These are phyloP conservation scores for Sedum album DNA, from an alignment of 164 flowering plant genomes.

Conservation along the genomic window DNA sequence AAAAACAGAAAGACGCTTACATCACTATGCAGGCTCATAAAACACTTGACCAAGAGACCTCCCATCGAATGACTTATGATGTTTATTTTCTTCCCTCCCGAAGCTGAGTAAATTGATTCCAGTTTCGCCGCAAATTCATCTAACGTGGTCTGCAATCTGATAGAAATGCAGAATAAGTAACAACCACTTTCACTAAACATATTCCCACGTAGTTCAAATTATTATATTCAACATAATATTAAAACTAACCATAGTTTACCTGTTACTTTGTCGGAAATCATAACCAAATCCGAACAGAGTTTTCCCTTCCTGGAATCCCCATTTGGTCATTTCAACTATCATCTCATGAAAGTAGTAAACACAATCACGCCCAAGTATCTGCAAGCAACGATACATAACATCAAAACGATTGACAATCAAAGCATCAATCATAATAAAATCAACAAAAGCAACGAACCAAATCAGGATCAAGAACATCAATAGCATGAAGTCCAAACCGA, in stretches of 20 bases:
- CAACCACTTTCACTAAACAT: not conserved
- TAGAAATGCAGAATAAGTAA: constrained; percentile 6
- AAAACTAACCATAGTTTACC: constrained; percentile 28
- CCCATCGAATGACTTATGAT: constrained; percentile 97
- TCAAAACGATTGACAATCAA: too few species aligned
- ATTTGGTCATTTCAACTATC: constrained; percentile 80
- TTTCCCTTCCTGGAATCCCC: constrained; percentile 96
- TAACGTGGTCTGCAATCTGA: constrained; percentile 69
- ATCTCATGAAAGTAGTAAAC: constrained; percentile 92
- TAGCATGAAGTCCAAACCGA: constrained; percentile 81
- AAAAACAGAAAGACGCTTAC: constrained; percentile 23
- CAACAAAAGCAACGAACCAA: constrained; percentile 31
- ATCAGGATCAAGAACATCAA: constrained; percentile 87
- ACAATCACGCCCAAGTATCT: constrained; percentile 78
- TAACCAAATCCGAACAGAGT: constrained; percentile 98
- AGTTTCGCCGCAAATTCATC: constrained; percentile 65
- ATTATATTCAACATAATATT: not conserved
- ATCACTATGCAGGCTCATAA: constrained; percentile 79
- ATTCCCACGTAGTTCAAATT: not conserved
- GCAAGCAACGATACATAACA: constrained; percentile 11
- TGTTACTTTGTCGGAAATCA: constrained; percentile 97
- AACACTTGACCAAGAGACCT: constrained; percentile 92
- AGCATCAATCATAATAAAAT: not conserved
- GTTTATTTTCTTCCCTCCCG: constrained; percentile 82
- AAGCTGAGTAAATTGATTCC: constrained; percentile 61